Conservation (phyloP, 164 flowering plant genomes). For the Chimonanthus praecox region DNA sequence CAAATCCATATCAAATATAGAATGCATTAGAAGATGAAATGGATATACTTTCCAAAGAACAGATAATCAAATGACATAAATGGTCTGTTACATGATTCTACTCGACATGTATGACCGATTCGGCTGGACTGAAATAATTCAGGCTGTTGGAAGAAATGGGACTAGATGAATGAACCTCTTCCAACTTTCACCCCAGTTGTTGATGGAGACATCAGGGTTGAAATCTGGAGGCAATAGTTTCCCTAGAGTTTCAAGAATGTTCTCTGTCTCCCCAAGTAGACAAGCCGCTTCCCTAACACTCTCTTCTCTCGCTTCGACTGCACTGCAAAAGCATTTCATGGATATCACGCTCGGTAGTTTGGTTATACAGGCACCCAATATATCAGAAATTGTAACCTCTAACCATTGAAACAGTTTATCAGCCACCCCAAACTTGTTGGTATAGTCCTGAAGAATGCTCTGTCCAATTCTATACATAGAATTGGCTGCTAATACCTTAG, state of each 20-base stretch:
- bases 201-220: not conserved
- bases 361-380: constrained; percentile 4
- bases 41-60: too few relatives aligned
- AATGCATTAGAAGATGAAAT: too few relatives aligned
- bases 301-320: not conserved
- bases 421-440: not conserved
- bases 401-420: constrained; percentile 1
- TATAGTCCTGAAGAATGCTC: not conserved
- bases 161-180: too few relatives aligned
- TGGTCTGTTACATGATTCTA: too few relatives aligned
- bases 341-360: not conserved
- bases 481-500: constrained; percentile 4
- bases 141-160: too few relatives aligned
- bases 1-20: too few relatives aligned
- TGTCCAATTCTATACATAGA: not conserved
- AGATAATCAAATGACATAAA: too few relatives aligned
- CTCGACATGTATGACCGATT: too few relatives aligned
- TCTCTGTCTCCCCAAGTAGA: constrained; percentile 1
- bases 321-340: not conserved
- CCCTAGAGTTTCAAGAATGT: not conserved
- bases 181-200: not conserved
- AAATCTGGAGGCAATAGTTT: not conserved
- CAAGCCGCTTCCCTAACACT: not conserved
- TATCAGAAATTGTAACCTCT: not conserved
- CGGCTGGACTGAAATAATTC: too few relatives aligned